Base-by-base conservation (phyloP, 2,329 filamentous ascomycete species). In the Colletotrichum tanaceti region DNA sequence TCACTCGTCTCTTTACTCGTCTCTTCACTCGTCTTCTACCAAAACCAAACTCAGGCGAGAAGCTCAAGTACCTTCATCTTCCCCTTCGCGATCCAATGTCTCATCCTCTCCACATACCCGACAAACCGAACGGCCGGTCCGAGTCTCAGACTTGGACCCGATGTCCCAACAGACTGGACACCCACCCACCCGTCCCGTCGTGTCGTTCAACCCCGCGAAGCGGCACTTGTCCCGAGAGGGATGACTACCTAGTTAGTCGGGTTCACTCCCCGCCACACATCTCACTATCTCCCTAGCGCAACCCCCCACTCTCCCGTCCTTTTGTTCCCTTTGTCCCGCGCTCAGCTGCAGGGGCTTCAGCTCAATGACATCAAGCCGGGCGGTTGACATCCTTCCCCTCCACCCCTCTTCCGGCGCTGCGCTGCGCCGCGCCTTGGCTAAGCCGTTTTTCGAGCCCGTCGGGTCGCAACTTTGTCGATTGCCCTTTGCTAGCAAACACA, bases 301-400 rank as follows among this genome's bases (percentile, higher is more conserved):
- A 5, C 18, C 18, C 2, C 16, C 24, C 2, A n/a, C 9, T 41
- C 10, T 20, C 16, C 43, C 5, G 58, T 16, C 16, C 58, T 52
- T 60, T 50, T 32, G n/a, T n/a, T 50, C 22, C 16, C 58, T 52
- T 60, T 50, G 35, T 50, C 13, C 35, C 20, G 18, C 14, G 16
- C 14, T 32, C 35, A 41, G 35, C 38, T 11, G 18, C 11, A 20
- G 28, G 24, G 6, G 9, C 32, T 4, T 32, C 14, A 18, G n/a
- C 57, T 35, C 20, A 47, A 60, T 60, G 58, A 24, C 46, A 57
- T 43, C 58, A 39, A 60, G 5, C 18, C n/a, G 22, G 20, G 16
- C n/a, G n/a, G 20, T 22, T 59, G n/a, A 49, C 16, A 18, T 32
- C 1, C 1, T 24, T 16, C 43, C 32, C 7, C 9, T 9, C 7